phyloP scores from a whole-genome alignment of 495 filamentous ascomycete genomes.

The Trichoderma asperelloides region DNA sequence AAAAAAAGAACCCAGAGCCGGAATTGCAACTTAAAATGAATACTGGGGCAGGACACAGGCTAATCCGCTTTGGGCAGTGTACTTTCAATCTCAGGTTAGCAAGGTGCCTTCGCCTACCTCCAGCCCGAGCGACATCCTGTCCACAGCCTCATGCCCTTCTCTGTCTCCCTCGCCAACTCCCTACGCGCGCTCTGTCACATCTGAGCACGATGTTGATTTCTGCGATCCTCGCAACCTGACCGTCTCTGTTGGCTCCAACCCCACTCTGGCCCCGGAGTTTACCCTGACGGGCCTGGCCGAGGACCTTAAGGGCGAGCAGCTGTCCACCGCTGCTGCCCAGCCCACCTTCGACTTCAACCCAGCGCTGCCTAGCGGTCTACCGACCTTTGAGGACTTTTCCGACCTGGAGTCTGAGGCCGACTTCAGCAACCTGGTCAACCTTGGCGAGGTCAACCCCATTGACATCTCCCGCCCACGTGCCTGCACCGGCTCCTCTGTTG shows the following conservation, averaged over 20 bases:
- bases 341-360: conserved; percentile 44
- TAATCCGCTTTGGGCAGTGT: conserved; percentile 52
- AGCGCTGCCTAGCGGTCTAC: conserved; percentile 52
- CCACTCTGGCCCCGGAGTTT: conserved; percentile 52
- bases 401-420: conserved; percentile 93
- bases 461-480: conserved; percentile 72
- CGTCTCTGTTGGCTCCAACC: conserved; percentile 49
- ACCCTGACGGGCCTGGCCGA: conserved; percentile 57
- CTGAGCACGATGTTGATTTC: conserved; percentile 69
- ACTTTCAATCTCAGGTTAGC: conserved; percentile 56
- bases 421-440: conserved; percentile 68
- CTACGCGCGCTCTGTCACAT: conserved; percentile 59
- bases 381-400: conserved; percentile 74
- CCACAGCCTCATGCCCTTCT: conserved; percentile 67
- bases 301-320: conserved; percentile 29
- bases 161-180: conserved; percentile 76
- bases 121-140: conserved; percentile 63
- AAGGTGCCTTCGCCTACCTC: conserved; percentile 48
- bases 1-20: conserved; percentile 16
- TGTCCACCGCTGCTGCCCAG: conserved; percentile 15
- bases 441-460: conserved; percentile 42
- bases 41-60: conserved; percentile 13
- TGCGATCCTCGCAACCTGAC: conserved; percentile 91
- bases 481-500: conserved; percentile 52
- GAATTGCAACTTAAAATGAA: conserved; percentile 12